These are phyloP conservation scores for Neurospora discreta DNA, from an alignment of 495 filamentous ascomycete species.

Conservation along the genomic window DNA sequence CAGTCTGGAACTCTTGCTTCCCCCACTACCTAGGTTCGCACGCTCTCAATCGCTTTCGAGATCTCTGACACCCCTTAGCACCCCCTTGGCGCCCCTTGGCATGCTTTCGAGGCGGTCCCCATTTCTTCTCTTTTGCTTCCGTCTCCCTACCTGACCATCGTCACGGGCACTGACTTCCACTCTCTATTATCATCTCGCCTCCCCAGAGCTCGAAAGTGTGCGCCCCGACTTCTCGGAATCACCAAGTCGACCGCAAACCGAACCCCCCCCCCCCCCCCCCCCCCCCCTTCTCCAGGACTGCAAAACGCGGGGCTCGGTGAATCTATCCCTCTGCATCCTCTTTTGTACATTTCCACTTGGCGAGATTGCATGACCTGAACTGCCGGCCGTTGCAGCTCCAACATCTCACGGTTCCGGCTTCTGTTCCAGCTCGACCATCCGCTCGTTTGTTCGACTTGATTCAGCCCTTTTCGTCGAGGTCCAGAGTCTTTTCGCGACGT, in stretches of 20 bases:
- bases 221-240: not conserved
- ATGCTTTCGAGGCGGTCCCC: not conserved
- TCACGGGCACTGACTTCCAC: not conserved
- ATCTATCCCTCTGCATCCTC: not conserved
- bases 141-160: not conserved
- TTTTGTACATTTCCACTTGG: not conserved
- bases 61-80: not conserved
- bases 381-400: not conserved
- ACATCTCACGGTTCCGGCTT: not conserved
- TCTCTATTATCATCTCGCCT: not conserved
- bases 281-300: not conserved
- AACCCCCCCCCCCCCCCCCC: not conserved
- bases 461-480: slow-evolving; percentile 6
- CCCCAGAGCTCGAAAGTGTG: not conserved
- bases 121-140: not conserved
- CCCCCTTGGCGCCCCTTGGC: not conserved
- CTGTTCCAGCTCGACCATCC: slow-evolving; percentile 21
- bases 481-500: slow-evolving; percentile 6
- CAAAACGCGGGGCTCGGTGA: not conserved
- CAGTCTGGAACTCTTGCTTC: not conserved
- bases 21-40: not conserved
- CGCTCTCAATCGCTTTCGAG: not conserved
- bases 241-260: not conserved
- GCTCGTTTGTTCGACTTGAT: slow-evolving; percentile 13
- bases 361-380: not conserved